These are phyloP conservation scores for Sarocladium kiliense DNA, from an alignment of 2,329 filamentous ascomycete species.

Conservation along the genomic window DNA sequence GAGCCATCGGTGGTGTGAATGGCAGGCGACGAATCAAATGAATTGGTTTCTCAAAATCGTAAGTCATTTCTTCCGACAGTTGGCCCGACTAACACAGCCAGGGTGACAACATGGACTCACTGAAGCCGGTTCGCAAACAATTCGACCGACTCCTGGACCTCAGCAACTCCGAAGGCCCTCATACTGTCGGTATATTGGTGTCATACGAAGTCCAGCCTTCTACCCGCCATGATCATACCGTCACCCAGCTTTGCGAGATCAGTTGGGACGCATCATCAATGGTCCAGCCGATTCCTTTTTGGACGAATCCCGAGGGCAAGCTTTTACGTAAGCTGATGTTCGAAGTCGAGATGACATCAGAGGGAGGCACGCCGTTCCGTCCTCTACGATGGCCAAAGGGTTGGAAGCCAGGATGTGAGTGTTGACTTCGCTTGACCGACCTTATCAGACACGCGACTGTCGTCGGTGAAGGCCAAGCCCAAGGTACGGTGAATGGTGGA, in stretches of 20 bases:
- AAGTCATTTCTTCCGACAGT: background rate
- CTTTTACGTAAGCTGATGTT: conserved; percentile 7
- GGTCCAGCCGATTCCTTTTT: conserved; percentile 10
- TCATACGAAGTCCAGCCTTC: conserved; percentile 6
- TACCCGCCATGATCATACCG: rapidly evolving
- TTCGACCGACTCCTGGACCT: background rate
- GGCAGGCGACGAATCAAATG: conserved; percentile 15
- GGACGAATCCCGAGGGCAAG: conserved; percentile 12
- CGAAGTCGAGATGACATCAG: conserved; percentile 16
- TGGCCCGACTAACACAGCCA: background rate
- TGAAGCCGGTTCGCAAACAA: rapidly evolving
- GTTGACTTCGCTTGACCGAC: background rate
- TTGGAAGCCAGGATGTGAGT: conserved; percentile 13
- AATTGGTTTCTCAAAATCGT: conserved; percentile 25
- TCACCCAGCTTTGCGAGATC: conserved; percentile 16
- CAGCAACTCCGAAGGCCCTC: too few relatives aligned
- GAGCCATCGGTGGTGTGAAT: background rate
- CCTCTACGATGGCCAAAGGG: conserved; percentile 10
- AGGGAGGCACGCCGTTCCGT: conserved; percentile 13
- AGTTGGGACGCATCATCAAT: conserved; percentile 11
- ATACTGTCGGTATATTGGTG: conserved; percentile 10
- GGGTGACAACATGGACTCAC: conserved; percentile 12
- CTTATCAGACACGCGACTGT: too few relatives aligned
- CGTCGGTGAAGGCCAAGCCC: background rate
- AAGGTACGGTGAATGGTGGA: background rate